Percentiles rank a stretch among this genome's conserved stretches.
Evolutionary conservation across 768 basidiomycete genomes (phyloP).

Genomic region (Leucocoprinus birnbaumii): DNA sequence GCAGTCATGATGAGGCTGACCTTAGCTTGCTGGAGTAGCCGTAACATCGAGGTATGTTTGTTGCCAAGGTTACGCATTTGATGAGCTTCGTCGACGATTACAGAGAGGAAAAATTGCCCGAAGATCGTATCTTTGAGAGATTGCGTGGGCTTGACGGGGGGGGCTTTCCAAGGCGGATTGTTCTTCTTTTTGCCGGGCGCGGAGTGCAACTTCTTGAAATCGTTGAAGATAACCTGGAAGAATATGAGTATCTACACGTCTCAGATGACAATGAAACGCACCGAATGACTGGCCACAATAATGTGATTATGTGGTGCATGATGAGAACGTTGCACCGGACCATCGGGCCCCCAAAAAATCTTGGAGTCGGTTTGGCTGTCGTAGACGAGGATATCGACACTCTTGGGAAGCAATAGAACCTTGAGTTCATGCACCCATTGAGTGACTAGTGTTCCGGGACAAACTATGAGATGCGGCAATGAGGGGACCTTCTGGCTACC

Average conservation of each 20-base stretch:
- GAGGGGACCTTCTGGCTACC: slow-evolving; percentile 11
- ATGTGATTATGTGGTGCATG: slow-evolving; percentile 17
- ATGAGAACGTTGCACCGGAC: slow-evolving; percentile 15
- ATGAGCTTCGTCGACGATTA: slow-evolving; percentile 22
- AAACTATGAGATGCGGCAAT: slow-evolving; percentile 19
- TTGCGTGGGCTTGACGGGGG: neutral
- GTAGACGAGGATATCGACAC: slow-evolving; percentile 25
- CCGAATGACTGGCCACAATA: slow-evolving; percentile 20
- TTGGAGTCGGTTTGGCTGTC: neutral
- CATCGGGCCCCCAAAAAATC: slow-evolving; percentile 18
- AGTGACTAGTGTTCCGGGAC: slow-evolving; percentile 20
- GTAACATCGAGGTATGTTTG: slow-evolving; percentile 13
- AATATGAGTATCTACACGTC: neutral
- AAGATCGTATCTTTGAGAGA: slow-evolving; percentile 16
- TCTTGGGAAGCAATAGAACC: slow-evolving; percentile 10
- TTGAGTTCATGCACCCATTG: slow-evolving; percentile 24
- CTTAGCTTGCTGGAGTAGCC: slow-evolving; percentile 11
- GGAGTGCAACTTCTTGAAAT: slow-evolving; percentile 1
- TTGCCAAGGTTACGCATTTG: slow-evolving; percentile 17
- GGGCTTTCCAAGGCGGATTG: neutral
- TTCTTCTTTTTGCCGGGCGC: neutral
- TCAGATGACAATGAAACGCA: slow-evolving; percentile 10
- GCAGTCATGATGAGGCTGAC: slow-evolving; percentile 18
- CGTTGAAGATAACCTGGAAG: slow-evolving; percentile 17
- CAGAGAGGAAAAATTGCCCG: slow-evolving; percentile 14